These are phyloP conservation scores for Candida vaughaniae DNA, from an alignment of 805 yeast genomes.

Conservation along the genomic window DNA sequence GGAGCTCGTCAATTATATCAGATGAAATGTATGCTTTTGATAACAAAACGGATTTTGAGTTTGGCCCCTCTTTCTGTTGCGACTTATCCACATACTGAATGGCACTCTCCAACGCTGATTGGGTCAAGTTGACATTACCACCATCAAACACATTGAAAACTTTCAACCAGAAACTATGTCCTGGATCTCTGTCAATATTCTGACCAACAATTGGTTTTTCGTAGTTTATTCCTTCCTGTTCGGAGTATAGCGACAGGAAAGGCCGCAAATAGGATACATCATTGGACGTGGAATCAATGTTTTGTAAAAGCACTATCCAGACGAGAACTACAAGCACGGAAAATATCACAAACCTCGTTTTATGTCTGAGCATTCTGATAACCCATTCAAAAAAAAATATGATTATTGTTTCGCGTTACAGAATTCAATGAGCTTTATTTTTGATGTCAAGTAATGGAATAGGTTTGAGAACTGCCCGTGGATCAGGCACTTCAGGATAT, in stretches of 20 bases:
- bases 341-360: background rate
- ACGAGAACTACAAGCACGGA: background rate
- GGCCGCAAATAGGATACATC: background rate
- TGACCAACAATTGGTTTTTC: conserved; percentile 16
- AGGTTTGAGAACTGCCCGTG: conserved; percentile 40
- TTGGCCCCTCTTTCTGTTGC: conserved; percentile 15
- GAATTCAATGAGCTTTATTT: background rate
- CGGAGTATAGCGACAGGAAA: background rate
- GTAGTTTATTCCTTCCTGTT: background rate
- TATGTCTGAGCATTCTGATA: conserved; percentile 1
- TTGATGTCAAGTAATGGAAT: conserved; percentile 11
- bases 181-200: conserved; percentile 10
- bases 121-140: conserved; percentile 16
- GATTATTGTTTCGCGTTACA: too few species aligned
- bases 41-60: conserved; percentile 23
- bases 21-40: conserved; percentile 26
- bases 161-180: conserved; percentile 28
- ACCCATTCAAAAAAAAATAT: too few species aligned
- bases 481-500: conserved; percentile 64
- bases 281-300: background rate
- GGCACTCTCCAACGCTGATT: conserved; percentile 16
- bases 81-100: conserved; percentile 21
- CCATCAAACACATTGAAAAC: conserved; percentile 23
- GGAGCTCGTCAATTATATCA: conserved; percentile 21
- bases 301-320: background rate